These are phyloP conservation scores for Peterozyma xylosa DNA, from an alignment of 805 yeast species.

Conservation along the genomic window DNA sequence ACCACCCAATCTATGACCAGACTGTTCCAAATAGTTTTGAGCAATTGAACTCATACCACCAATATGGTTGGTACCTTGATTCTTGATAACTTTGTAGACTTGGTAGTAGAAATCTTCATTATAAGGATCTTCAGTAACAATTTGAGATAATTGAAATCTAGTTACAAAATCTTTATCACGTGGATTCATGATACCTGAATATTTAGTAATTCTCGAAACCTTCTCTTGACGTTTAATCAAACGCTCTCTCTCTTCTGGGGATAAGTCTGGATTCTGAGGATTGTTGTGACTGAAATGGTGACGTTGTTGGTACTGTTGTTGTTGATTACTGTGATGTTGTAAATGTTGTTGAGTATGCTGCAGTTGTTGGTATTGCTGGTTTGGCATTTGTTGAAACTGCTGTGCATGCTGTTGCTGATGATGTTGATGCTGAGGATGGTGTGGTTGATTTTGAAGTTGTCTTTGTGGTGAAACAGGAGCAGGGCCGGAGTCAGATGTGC, in stretches of 20 bases:
- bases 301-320: slow-evolving; percentile 1
- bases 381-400: slow-evolving; percentile 10
- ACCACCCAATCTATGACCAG: slow-evolving; percentile 87
- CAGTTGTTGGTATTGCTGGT: slow-evolving; percentile 17
- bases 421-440: slow-evolving; percentile 14
- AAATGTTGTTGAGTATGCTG: slow-evolving; percentile 22
- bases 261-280: slow-evolving; percentile 31
- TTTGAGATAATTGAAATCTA: slow-evolving; percentile 87
- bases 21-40: slow-evolving; percentile 82
- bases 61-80: slow-evolving; percentile 43
- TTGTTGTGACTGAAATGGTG: slow-evolving; percentile 13
- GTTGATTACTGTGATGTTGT: slow-evolving; percentile 11
- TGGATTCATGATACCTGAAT: slow-evolving; percentile 93
- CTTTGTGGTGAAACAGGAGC: slow-evolving; percentile 8
- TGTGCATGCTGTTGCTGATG: slow-evolving; percentile 11
- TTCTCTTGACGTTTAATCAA: slow-evolving; percentile 64
- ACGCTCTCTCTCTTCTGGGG: slow-evolving; percentile 69
- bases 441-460: slow-evolving; percentile 11
- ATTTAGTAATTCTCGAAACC: slow-evolving; percentile 66
- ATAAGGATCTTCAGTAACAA: slow-evolving; percentile 95
- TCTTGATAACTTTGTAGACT: slow-evolving; percentile 71
- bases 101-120: slow-evolving; percentile 96
- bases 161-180: slow-evolving; percentile 95
- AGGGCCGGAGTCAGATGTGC: slow-evolving; percentile 29
- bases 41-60: slow-evolving; percentile 77